Evolutionary conservation across 106 monocot genomes (phyloP), one percentile per base, ranked within the genome.

Genomic region (Platanthera guangdongensis): DNA sequence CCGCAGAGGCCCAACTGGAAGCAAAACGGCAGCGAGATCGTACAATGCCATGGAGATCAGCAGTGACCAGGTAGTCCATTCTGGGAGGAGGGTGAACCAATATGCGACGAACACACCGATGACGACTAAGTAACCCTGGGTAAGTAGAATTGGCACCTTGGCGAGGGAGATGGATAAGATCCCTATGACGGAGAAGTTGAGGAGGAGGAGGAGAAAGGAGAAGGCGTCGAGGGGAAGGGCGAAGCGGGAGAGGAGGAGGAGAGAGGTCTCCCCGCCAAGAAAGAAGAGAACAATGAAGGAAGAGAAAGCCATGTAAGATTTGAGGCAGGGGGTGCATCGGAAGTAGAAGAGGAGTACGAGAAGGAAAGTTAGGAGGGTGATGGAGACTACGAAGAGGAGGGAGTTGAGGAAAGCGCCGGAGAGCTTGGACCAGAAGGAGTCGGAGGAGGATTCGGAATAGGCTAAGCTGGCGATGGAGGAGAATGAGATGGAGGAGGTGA

Each of bases 51-150:
- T 88, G 65, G 91, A 79, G 32, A 97, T 74, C 52, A 97, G 64
- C 64, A 97, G 74, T 16, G 87, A 85, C 97, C 97, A 97, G 3
- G 94, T 88, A 25, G 97, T 97, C 97, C 97, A 97, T 79, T 93
- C 97, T 3, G 97, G 97, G 1, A 97, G 86, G 30, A 89, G 74
- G 47, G 93, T 89, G 80, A 97, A 97, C 87, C 89, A 91, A 74
- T 89, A 97, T 47, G 97, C 97, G 10, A 90, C 88, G 12, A 97
- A 52, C 10, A 91, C 97, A 11, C 85, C 97, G 49, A 97, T 88
- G 30, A 84, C 9, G 12, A 97, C 97, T 74, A 97, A 62, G 57
- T 89, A 91, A 4, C 77, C 84, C 81, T 97, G 97, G 14, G 81
- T 89, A 62, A 94, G 21, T 1, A 75, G 48, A 39, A 97, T 86